These are phyloP conservation scores for Clonostachys rosea DNA, from an alignment of 2,329 filamentous ascomycete species.

Conservation along the genomic window DNA sequence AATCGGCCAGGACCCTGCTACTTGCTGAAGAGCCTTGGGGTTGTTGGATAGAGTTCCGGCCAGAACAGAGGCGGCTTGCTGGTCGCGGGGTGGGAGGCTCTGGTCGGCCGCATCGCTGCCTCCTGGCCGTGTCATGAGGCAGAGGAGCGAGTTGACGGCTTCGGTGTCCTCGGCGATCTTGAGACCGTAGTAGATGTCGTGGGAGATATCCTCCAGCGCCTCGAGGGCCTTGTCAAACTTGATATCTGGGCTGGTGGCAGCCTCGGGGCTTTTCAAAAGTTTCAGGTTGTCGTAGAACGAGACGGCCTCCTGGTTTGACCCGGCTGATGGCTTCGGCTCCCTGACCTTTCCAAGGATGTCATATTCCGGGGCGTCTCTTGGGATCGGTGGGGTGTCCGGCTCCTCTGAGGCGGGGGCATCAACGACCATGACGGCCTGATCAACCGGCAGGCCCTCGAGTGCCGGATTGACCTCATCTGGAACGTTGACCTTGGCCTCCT, in stretches of 20 bases:
- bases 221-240: slow-evolving; percentile 46
- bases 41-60: slow-evolving; percentile 61
- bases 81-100: slow-evolving; percentile 29
- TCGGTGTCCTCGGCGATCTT: slow-evolving; percentile 54
- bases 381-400: slow-evolving; percentile 24
- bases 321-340: slow-evolving; percentile 28
- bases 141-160: slow-evolving; percentile 50
- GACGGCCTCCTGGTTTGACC: slow-evolving; percentile 16
- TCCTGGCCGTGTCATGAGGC: slow-evolving; percentile 34
- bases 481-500: slow-evolving; percentile 63
- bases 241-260: slow-evolving; percentile 3
- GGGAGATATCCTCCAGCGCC: slow-evolving; percentile 57
- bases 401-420: slow-evolving; percentile 31
- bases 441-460: slow-evolving; percentile 45
- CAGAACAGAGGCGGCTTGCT: slow-evolving; percentile 52
- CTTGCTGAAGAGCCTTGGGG: slow-evolving; percentile 49
- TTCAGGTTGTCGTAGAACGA: slow-evolving; percentile 35
- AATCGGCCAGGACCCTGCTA: slow-evolving; percentile 40
- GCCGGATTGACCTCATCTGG: slow-evolving; percentile 43
- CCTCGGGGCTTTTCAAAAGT: slow-evolving; percentile 39
- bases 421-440: slow-evolving; percentile 48
- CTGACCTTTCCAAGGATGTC: slow-evolving; percentile 54
- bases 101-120: slow-evolving; percentile 5
- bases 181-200: slow-evolving; percentile 67
- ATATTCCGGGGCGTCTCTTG: slow-evolving; percentile 49